phyloP scores from a whole-genome alignment of 768 basidiomycete genomes.

The Floccularia luteovirens region DNA sequence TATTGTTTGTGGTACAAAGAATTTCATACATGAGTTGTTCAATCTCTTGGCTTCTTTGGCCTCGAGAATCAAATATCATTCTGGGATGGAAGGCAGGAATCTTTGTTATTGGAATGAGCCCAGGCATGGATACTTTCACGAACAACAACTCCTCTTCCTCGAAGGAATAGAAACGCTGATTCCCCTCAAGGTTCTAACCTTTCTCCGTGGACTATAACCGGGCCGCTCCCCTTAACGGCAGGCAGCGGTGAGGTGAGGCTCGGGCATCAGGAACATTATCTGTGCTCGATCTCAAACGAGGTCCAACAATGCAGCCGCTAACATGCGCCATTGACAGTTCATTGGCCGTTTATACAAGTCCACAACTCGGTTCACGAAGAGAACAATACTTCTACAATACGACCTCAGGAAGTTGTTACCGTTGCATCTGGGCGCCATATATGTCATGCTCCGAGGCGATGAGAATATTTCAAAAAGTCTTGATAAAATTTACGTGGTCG shows the following conservation, averaged over 20 bases:
- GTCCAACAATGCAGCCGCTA: not conserved
- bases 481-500: too few relatives aligned
- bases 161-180: slow-evolving; percentile 1
- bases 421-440: too few relatives aligned
- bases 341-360: too few relatives aligned
- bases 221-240: slow-evolving; percentile 6
- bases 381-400: too few relatives aligned
- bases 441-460: too few relatives aligned
- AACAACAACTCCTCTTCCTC: not conserved
- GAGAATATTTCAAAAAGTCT: too few relatives aligned
- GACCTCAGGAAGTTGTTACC: too few relatives aligned
- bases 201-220: slow-evolving; percentile 4
- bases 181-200: slow-evolving; percentile 1
- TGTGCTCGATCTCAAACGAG: slow-evolving; percentile 1
- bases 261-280: slow-evolving; percentile 5
- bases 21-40: not conserved
- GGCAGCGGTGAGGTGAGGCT: slow-evolving; percentile 4
- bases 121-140: not conserved
- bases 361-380: too few relatives aligned
- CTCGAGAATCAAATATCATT: slow-evolving; percentile 11
- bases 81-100: slow-evolving; percentile 4
- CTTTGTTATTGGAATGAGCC: not conserved
- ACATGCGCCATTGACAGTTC: too few relatives aligned
- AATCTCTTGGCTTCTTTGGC: slow-evolving; percentile 6
- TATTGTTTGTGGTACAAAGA: slow-evolving; percentile 10